Evolutionary conservation across 1,284 basidiomycete genomes (phyloP).

Genomic region (Apiotrichum veenhuisii): DNA sequence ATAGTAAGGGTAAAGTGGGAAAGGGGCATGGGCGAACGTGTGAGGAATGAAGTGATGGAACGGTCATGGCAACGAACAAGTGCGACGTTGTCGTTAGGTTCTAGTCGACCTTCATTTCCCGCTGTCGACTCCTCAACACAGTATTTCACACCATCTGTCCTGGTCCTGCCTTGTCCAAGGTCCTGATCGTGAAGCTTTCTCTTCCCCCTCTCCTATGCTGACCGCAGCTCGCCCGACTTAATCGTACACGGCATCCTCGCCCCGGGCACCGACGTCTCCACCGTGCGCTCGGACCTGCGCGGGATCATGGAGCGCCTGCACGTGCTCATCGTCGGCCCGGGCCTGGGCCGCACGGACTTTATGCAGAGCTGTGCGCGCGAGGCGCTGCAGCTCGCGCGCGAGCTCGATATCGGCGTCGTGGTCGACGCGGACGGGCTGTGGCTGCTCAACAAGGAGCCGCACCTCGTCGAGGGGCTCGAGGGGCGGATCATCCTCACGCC

Average conservation of each 20-base stretch:
- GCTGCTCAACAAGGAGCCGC: constrained; percentile 55
- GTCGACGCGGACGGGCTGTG: constrained; percentile 78
- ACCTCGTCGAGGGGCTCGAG: constrained; percentile 63
- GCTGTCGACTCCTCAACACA: too few species aligned
- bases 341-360: constrained; percentile 79
- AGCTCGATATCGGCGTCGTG: constrained; percentile 76
- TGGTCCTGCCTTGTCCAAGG: background rate
- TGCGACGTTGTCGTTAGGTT: too few species aligned
- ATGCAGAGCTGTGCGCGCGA: constrained; percentile 69
- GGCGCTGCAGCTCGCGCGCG: constrained; percentile 53
- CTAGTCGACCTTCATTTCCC: too few species aligned
- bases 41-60: too few species aligned
- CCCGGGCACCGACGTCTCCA: constrained; percentile 11
- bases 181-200: background rate
- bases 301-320: constrained; percentile 77
- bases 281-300: constrained; percentile 56
- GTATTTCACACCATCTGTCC: too few species aligned
- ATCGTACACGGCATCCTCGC: constrained; percentile 90
- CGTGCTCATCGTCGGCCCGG: constrained; percentile 87
- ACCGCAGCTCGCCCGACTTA: constrained; percentile 61
- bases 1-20: background rate
- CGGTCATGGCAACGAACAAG: too few species aligned
- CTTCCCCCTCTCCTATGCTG: constrained; percentile 1
- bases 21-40: too few species aligned
- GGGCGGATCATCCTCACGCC: constrained; percentile 65